A percentile compares a stretch with the other conserved stretches of the same genome.
Conservation (phyloP, 2,329 filamentous ascomycete species). For the Penicillium sp. region DNA sequence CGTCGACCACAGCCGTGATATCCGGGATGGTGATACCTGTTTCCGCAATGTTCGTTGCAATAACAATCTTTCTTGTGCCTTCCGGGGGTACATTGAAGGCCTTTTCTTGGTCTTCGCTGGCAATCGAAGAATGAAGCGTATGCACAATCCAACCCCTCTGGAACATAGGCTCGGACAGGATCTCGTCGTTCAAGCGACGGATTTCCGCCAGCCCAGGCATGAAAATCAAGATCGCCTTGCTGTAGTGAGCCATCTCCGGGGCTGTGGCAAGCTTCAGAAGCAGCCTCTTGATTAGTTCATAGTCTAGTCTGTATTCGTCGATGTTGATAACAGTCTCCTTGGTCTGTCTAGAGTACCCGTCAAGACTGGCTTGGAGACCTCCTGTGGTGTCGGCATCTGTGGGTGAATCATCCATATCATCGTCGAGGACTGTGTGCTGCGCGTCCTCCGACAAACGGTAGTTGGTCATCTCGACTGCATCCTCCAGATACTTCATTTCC, state of each 20-base stretch:
- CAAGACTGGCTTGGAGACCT: constrained; percentile 63
- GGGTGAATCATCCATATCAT: constrained; percentile 50
- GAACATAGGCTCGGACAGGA: constrained; percentile 74
- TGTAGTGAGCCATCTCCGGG: constrained; percentile 65
- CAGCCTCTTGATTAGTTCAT: constrained; percentile 76
- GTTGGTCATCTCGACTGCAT: constrained; percentile 83
- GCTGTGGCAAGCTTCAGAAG: constrained; percentile 72
- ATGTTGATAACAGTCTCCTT: constrained; percentile 70
- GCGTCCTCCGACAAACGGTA: constrained; percentile 66
- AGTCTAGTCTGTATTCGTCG: constrained; percentile 90
- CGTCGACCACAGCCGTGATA: constrained; percentile 94
- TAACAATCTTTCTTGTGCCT: constrained; percentile 84
- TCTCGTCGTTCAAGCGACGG: constrained; percentile 78
- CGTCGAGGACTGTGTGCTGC: constrained; percentile 35
- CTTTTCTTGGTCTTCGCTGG: constrained; percentile 91
- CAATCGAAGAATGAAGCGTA: constrained; percentile 89
- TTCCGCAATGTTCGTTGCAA: constrained; percentile 97
- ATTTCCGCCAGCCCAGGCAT: constrained; percentile 94
- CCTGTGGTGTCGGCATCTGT: constrained; percentile 46
- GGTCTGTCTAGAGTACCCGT: constrained; percentile 73
- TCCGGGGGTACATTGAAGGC: constrained; percentile 82
- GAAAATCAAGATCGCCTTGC: constrained; percentile 91
- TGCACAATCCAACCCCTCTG: constrained; percentile 77
- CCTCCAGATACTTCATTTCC: constrained; percentile 81
- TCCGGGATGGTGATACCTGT: constrained; percentile 98